These are phyloP conservation scores for Phyllostachys edulis DNA, from an alignment of 176 grass and related monocot genomes.

Conservation along the genomic window DNA sequence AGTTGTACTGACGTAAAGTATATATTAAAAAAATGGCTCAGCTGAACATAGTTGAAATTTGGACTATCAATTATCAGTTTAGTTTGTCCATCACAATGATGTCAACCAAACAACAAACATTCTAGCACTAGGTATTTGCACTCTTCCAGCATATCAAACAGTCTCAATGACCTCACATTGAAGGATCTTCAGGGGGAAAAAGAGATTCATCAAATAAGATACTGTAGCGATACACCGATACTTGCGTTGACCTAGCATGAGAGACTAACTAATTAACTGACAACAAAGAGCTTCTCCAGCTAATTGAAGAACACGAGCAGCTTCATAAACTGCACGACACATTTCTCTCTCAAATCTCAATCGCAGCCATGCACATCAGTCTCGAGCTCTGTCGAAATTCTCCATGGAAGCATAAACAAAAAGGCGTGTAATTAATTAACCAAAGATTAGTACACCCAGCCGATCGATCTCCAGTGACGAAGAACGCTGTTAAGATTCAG, in stretches of 20 bases:
- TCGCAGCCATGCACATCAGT: neutral
- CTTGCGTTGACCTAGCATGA: neutral
- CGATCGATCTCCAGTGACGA: neutral
- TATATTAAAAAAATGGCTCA: too few species aligned
- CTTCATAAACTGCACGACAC: neutral
- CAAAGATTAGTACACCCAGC: neutral
- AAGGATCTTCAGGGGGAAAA: neutral
- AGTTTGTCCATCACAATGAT: neutral
- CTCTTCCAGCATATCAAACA: neutral
- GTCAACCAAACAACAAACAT: neutral
- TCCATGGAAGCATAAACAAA: neutral
- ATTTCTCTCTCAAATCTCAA: neutral
- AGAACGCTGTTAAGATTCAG: neutral
- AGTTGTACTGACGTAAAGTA: too few species aligned
- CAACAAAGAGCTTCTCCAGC: slow-evolving; percentile 13
- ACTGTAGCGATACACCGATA: neutral
- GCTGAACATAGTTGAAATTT: neutral
- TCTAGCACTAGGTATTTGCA: neutral
- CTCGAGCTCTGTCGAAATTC: neutral
- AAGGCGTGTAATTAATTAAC: neutral
- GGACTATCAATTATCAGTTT: neutral
- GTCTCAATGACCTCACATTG: neutral
- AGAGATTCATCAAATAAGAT: neutral
- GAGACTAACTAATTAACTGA: neutral
- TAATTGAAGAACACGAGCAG: neutral